Evolutionary conservation across 192 early-diverging fungal species (phyloP), one percentile per base, ranked within the genome.

Genomic region (Umbelopsis vinacea): DNA sequence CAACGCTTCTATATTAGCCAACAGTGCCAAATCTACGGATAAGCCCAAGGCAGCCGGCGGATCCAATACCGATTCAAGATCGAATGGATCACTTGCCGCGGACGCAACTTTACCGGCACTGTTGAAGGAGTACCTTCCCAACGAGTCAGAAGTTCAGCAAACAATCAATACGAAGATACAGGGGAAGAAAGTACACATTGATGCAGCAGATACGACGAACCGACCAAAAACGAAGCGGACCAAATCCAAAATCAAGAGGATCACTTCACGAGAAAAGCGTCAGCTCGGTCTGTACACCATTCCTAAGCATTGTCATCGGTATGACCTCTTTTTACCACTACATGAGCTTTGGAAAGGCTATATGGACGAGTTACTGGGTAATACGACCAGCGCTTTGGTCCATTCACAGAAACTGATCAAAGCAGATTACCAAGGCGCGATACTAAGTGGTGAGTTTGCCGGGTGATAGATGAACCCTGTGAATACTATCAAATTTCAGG

Each of bases 361-460:
- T 74, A 92, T 96, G 67, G 78, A 71, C 12, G 82, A 89, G 35
- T 76, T 97, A 8, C 70, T 92, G 29, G 81, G 82, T 17, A 80
- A 67, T 45, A 74, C 70, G 2, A 38, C 68, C 11, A 66, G 53
- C 54, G 50, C 77, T 2, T 22, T 67, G 2, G 55, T 52, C 12
- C 77, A 82, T 43, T 71, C 82, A 4, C 81, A 84, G 37, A 91
- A 91, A 29, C 35, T 92, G 33, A 54, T 91, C 10, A 93, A 93
- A 67, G 94, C 94, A 3, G 96, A 98, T 70, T 89, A 90, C 79
- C 95, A 98, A 74, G 96, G 96, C 4, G 89, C 93, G 2, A 76
- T 82, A 17, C 55, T 98, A 14, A 87, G 91, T 7, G 93, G 88
- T 89, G 78, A 55, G 77, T 29, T 15, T 45, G 52, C 22, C 43